Conservation (phyloP, 306 rosid genomes). For the Citrullus amarus region DNA sequence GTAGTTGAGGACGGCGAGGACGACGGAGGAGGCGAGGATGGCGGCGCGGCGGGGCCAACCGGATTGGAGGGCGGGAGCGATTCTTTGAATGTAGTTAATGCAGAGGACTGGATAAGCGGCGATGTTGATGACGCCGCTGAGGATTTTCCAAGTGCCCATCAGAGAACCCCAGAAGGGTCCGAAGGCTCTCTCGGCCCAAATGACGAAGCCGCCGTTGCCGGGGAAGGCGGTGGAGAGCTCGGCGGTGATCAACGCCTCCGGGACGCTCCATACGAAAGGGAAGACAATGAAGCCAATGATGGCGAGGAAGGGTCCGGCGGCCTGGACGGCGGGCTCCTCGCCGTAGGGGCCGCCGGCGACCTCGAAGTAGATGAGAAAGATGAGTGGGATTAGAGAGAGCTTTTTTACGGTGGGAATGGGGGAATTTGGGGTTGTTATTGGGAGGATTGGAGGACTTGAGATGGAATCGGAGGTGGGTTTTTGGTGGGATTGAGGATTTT, state of each 20-base stretch:
- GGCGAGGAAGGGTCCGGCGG: slow-evolving; percentile 5
- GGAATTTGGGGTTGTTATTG: background rate
- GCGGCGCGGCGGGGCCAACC: slow-evolving; percentile 6
- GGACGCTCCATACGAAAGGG: slow-evolving; percentile 3
- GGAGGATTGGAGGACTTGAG: background rate
- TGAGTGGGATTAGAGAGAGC: background rate
- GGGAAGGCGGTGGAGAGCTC: slow-evolving; percentile 13
- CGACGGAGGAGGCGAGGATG: background rate
- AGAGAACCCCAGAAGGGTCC: slow-evolving; percentile 8
- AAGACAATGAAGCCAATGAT: background rate
- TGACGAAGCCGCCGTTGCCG: slow-evolving; percentile 6
- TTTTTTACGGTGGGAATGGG: background rate
- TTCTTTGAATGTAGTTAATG: background rate
- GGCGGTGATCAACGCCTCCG: slow-evolving; percentile 5
- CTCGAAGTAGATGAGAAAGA: slow-evolving; percentile 9
- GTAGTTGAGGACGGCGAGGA: background rate
- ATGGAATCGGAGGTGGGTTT: too few species aligned
- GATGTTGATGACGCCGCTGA: slow-evolving; percentile 8
- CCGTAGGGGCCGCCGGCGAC: slow-evolving; percentile 10
- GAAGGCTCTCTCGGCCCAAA: slow-evolving; percentile 5
- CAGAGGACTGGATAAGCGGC: slow-evolving; percentile 8
- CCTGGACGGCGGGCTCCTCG: slow-evolving; percentile 3
- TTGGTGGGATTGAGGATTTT: too few species aligned
- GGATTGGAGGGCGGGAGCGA: background rate
- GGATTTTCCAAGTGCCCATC: slow-evolving; percentile 8